Evolutionary conservation across 148 eudicot species (phyloP).

Genomic region (Limonium bicolor): DNA sequence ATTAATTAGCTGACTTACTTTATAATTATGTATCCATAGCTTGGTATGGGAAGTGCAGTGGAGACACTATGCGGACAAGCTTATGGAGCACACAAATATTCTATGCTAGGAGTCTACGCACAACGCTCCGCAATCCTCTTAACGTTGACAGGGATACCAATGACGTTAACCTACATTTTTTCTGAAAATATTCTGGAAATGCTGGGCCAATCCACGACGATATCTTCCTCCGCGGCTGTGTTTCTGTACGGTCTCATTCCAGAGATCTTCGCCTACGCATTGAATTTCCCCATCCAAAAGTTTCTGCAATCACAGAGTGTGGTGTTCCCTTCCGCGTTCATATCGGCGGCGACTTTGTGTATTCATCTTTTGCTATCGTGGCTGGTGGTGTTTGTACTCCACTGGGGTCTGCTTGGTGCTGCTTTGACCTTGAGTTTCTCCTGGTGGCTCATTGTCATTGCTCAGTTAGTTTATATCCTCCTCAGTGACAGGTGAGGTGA

Average conservation of each 20-base stretch:
- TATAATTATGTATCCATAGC: slow-evolving; percentile 13
- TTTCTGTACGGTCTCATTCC: slow-evolving; percentile 43
- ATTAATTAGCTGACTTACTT: neutral
- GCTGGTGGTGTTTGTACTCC: slow-evolving; percentile 15
- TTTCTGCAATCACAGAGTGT: slow-evolving; percentile 42
- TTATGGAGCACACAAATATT: slow-evolving; percentile 32
- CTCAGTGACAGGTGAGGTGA: slow-evolving; percentile 14
- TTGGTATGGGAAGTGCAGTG: slow-evolving; percentile 59
- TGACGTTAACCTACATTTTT: slow-evolving; percentile 23
- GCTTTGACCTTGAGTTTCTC: slow-evolving; percentile 30
- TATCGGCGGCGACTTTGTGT: slow-evolving; percentile 19
- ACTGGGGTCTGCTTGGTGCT: slow-evolving; percentile 35
- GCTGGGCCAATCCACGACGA: slow-evolving; percentile 26
- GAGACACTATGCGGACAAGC: slow-evolving; percentile 57
- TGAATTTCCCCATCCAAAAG: slow-evolving; percentile 37
- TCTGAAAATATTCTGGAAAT: slow-evolving; percentile 21
- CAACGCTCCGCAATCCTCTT: slow-evolving; percentile 36
- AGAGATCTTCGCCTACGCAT: slow-evolving; percentile 38
- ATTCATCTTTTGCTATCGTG: slow-evolving; percentile 20
- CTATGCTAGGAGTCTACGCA: slow-evolving; percentile 34
- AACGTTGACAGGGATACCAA: slow-evolving; percentile 17
- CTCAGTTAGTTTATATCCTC: slow-evolving; percentile 28
- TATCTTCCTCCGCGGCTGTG: slow-evolving; percentile 22
- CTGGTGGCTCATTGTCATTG: slow-evolving; percentile 41
- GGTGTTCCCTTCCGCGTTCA: slow-evolving; percentile 29